phyloP scores from a whole-genome alignment of 805 yeast species.

The Wickerhamomyces alni region DNA sequence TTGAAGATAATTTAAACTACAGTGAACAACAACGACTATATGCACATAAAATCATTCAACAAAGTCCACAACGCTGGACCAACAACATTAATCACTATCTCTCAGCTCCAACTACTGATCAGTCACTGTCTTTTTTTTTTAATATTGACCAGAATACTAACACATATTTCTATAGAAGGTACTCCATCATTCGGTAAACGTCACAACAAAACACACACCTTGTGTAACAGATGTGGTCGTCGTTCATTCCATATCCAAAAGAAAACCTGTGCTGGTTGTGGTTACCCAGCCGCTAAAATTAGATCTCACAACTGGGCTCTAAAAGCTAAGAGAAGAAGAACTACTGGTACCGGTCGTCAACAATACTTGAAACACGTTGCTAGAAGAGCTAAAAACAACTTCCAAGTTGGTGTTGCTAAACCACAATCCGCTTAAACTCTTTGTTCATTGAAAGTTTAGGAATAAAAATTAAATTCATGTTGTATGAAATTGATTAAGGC shows the following conservation, averaged over 20 bases:
- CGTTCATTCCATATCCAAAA: conserved; percentile 99
- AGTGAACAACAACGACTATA: too few relatives aligned
- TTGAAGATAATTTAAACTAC: too few relatives aligned
- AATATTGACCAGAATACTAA: conserved; percentile 25
- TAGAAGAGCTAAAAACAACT: conserved; percentile 98
- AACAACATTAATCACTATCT: too few relatives aligned
- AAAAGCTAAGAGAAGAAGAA: conserved; percentile 99
- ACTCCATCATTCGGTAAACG: conserved; percentile 99
- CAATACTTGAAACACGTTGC: conserved; percentile 94
- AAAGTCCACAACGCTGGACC: too few relatives aligned
- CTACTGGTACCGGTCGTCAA: conserved; percentile 99
- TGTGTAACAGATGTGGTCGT: conserved; percentile 98
- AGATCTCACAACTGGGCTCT: conserved; percentile 99
- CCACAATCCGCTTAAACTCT: conserved; percentile 55
- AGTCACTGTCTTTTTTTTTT: neutral
- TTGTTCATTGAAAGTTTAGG: conserved; percentile 5
- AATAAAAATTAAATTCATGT: conserved; percentile 10
- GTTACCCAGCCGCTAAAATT: conserved; percentile 99
- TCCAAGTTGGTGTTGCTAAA: conserved; percentile 83
- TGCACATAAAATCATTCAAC: too few relatives aligned
- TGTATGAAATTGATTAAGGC: conserved; percentile 4
- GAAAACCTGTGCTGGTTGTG: conserved; percentile 98
- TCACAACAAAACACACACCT: conserved; percentile 99
- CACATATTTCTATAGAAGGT: conserved; percentile 64
- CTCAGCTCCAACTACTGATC: too few relatives aligned